These are phyloP conservation scores for Aspergillus sp. DNA, from an alignment of 2,329 filamentous ascomycete species.

Conservation along the genomic window DNA sequence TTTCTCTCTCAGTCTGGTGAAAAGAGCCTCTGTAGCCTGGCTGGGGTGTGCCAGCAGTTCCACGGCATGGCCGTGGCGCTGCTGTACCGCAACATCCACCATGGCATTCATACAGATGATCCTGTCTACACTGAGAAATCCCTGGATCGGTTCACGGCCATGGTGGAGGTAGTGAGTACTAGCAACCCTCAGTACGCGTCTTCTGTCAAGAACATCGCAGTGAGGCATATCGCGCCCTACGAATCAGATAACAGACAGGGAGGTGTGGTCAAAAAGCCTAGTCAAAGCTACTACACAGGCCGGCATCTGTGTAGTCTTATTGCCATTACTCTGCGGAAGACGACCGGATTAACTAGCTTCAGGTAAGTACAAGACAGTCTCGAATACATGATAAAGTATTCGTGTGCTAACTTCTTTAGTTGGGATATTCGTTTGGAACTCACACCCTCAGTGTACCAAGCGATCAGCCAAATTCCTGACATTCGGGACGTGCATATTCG, in stretches of 20 bases:
- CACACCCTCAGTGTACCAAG: background rate
- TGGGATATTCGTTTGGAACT: constrained; percentile 1
- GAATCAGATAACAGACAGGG: background rate
- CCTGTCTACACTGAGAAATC: background rate
- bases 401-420: background rate
- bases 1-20: background rate
- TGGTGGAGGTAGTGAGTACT: background rate
- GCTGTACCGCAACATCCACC: background rate
- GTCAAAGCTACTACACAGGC: background rate
- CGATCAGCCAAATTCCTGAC: background rate
- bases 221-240: background rate
- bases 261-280: background rate
- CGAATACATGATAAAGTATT: too few species aligned
- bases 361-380: background rate
- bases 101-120: background rate
- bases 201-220: background rate
- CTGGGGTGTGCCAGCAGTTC: background rate
- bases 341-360: background rate
- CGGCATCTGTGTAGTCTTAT: background rate
- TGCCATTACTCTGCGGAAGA: background rate
- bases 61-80: background rate
- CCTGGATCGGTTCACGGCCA: background rate
- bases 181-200: background rate
- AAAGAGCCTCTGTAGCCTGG: background rate
- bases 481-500: background rate